Base-by-base conservation (phyloP, 1,139 yeast species). In the Candida anutae region DNA sequence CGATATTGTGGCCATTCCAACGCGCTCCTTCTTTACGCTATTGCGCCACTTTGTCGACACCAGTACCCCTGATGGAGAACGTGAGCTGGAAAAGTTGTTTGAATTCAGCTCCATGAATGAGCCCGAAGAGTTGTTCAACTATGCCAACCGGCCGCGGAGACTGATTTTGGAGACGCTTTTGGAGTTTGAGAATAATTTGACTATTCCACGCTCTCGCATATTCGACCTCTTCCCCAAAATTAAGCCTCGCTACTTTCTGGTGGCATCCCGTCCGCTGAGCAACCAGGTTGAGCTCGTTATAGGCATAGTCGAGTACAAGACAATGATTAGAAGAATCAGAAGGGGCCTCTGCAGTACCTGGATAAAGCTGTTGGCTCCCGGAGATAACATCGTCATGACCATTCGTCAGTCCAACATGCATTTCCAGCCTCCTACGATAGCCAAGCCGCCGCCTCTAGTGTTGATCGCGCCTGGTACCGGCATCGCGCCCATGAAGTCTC, bases 391-490 rank as follows among this genome's bases (percentile, higher is more conserved):
- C 2, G 56, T 74, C 2, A 77, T 76, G 35, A 66, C 77, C 6
- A 39, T 84, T 3, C 74, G 74, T 31, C 57, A 58, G 23, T 74
- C 73, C 30, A 51, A 61, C 20, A 43, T 74, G 30, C 49, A 48
- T 21, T 58, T 69, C 21, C 45, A 5, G 28, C 42, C 27, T 4
- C 39, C 46, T 3, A 27, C 24, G 8, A 28, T 23, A 4, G 37
- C 40, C 1, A 6, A 21, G 6, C 38, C 40, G 3, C 59, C 58
- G 1, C 94, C 94, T 0, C 55, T 81, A 18, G 58, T 87, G 4
- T 62, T 87, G 70, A 68, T 87, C 5, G 77, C 90, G 0, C 93
- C 96, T 0, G 97, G 96, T 5, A 88, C 95, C 0, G 97, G 97
- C 2, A 62, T 88, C 6, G 96, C 97, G 0, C 96, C 96, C 2